These are phyloP conservation scores for Rhizophagus prolifer DNA, from an alignment of 192 early-diverging fungal species.

Conservation along the genomic window DNA sequence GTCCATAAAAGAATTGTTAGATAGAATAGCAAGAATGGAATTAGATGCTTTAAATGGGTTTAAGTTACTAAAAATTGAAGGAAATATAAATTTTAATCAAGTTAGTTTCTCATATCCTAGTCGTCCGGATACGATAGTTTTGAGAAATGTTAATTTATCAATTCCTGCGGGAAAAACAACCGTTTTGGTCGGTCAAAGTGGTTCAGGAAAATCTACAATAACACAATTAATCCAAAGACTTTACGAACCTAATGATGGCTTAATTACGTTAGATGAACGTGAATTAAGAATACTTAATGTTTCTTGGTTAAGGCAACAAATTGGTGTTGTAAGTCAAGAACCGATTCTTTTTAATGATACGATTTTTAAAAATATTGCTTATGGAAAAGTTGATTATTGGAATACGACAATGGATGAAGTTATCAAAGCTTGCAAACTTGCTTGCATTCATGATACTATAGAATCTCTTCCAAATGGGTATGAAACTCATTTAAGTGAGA, in stretches of 20 bases:
- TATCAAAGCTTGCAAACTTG: slow-evolving; percentile 52
- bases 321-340: slow-evolving; percentile 91
- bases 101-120: slow-evolving; percentile 29
- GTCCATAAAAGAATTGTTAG: slow-evolving; percentile 13
- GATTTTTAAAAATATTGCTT: slow-evolving; percentile 80
- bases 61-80: slow-evolving; percentile 7
- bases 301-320: slow-evolving; percentile 79
- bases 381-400: slow-evolving; percentile 54
- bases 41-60: slow-evolving; percentile 15
- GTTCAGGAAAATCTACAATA: slow-evolving; percentile 27
- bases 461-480: slow-evolving; percentile 54
- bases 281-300: slow-evolving; percentile 80
- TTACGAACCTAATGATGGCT: slow-evolving; percentile 40
- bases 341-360: slow-evolving; percentile 84
- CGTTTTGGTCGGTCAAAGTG: slow-evolving; percentile 28
- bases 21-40: slow-evolving; percentile 1
- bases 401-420: slow-evolving; percentile 60
- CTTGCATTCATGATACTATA: slow-evolving; percentile 72
- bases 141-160: slow-evolving; percentile 5
- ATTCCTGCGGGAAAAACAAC: slow-evolving; percentile 27
- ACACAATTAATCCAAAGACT: slow-evolving; percentile 25
- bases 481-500: slow-evolving; percentile 65
- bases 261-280: slow-evolving; percentile 71
- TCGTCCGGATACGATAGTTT: slow-evolving; percentile 12
- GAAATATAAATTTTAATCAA: slow-evolving; percentile 21